Evolutionary conservation across 768 basidiomycete genomes (phyloP).

Genomic region (Mrakia blollopis): DNA sequence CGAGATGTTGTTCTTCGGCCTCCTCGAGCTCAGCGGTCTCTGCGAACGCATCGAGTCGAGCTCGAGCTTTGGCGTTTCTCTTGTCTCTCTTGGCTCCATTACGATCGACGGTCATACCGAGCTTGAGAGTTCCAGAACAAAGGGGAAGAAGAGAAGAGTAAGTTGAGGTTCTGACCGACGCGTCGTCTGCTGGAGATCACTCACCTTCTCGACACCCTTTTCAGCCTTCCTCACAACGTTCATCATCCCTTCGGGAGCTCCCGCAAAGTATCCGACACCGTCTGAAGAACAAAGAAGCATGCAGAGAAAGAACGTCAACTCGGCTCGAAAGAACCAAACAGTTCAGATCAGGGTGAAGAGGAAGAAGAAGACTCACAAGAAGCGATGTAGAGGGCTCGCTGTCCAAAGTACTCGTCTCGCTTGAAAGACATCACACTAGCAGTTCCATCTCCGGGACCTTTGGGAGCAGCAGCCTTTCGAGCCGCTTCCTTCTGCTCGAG

Average conservation of each 20-base stretch:
- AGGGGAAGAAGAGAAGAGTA: not conserved
- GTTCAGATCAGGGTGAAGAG: too few relatives aligned
- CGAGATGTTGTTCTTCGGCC: not conserved
- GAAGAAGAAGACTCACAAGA: not conserved
- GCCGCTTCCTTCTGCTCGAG: constrained; percentile 8
- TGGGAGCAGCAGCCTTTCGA: not conserved
- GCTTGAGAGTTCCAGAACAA: not conserved
- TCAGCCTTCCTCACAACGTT: constrained; percentile 19
- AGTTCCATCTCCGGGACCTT: constrained; percentile 2
- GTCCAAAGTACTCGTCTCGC: constrained; percentile 22
- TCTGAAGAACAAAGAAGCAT: not conserved
- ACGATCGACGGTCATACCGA: constrained; percentile 8
- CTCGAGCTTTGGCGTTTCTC: constrained; percentile 4
- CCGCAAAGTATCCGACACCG: constrained; percentile 10
- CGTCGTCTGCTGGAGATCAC: not conserved
- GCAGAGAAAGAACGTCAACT: not conserved
- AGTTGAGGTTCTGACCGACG: not conserved
- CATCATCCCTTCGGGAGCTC: constrained; percentile 22
- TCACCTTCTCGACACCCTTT: constrained; percentile 19
- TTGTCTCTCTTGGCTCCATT: constrained; percentile 15
- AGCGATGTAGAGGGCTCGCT: constrained; percentile 23
- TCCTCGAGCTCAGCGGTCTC: not conserved
- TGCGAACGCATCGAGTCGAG: not conserved
- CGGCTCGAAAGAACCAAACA: not conserved
- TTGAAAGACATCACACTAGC: constrained; percentile 13